Evolutionary conservation across 2,329 filamentous ascomycete species (phyloP).

Genomic region (Acrocalymma vagum): DNA sequence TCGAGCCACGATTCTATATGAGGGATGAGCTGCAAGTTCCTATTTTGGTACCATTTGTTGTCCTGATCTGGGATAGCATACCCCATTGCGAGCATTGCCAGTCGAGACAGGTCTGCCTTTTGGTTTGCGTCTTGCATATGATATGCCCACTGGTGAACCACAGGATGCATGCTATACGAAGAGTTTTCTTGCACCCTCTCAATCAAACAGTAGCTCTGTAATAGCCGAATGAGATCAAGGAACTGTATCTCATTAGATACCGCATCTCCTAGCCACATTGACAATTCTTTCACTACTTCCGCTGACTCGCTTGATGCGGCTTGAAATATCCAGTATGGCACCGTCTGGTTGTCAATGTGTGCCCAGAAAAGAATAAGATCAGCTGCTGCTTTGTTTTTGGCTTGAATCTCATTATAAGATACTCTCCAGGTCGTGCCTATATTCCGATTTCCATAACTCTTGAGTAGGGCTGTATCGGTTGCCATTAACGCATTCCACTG

Average conservation of each 20-base stretch:
- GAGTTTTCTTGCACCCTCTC: too few relatives aligned
- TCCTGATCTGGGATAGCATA: too few relatives aligned
- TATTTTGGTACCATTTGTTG: too few relatives aligned
- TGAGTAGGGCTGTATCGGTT: constrained; percentile 40
- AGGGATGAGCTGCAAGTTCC: too few relatives aligned
- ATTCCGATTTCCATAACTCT: constrained; percentile 44
- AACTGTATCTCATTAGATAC: constrained; percentile 19
- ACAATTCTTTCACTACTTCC: constrained; percentile 48
- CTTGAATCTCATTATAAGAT: constrained; percentile 48
- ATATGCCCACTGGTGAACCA: constrained; percentile 39
- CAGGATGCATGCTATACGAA: background rate
- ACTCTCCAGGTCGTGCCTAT: constrained; percentile 46
- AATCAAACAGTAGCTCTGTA: too few relatives aligned
- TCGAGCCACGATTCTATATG: too few relatives aligned
- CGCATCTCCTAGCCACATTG: too few relatives aligned
- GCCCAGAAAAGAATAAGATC: constrained; percentile 52
- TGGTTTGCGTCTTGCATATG: constrained; percentile 29
- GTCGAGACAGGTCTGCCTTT: too few relatives aligned
- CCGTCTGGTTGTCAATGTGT: constrained; percentile 52
- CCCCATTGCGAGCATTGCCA: too few relatives aligned
- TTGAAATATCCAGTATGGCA: constrained; percentile 46
- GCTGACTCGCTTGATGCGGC: constrained; percentile 18
- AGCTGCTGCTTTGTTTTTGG: constrained; percentile 38
- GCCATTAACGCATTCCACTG: constrained; percentile 52
- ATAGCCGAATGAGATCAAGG: too few relatives aligned